Evolutionary conservation across 306 rosid species (phyloP).

Genomic region (Hippophae rhamnoides): DNA sequence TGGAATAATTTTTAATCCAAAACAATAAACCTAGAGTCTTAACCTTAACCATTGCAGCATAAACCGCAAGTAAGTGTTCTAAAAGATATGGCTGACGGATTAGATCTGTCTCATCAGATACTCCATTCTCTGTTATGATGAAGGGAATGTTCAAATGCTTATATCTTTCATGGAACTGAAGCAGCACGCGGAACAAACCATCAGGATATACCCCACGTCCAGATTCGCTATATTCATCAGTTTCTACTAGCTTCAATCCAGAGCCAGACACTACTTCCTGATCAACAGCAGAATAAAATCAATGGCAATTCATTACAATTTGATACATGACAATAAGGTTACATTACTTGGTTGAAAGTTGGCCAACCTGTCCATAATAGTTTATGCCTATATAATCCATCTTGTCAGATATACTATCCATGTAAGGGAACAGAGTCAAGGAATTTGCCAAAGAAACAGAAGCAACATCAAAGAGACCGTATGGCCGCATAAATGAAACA

Average conservation of each 20-base stretch:
- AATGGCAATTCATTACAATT: slow-evolving; percentile 9
- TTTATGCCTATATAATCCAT: slow-evolving; percentile 87
- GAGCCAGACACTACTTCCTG: slow-evolving; percentile 76
- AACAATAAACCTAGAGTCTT: slow-evolving; percentile 19
- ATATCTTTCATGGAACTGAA: slow-evolving; percentile 87
- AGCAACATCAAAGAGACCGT: slow-evolving; percentile 80
- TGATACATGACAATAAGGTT: slow-evolving; percentile 9
- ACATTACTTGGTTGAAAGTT: slow-evolving; percentile 10
- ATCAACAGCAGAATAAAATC: slow-evolving; percentile 18
- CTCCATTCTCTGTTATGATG: slow-evolving; percentile 80
- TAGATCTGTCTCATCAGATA: slow-evolving; percentile 83
- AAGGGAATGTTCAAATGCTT: slow-evolving; percentile 74
- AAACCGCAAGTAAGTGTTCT: slow-evolving; percentile 75
- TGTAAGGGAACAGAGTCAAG: slow-evolving; percentile 62
- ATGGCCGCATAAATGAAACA: slow-evolving; percentile 91
- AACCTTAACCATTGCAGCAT: slow-evolving; percentile 79
- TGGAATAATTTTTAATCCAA: slow-evolving; percentile 9
- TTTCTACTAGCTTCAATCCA: slow-evolving; percentile 78
- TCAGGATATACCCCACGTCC: slow-evolving; percentile 99
- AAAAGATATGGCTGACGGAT: slow-evolving; percentile 80
- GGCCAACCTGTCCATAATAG: slow-evolving; percentile 87
- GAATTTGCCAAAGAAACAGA: slow-evolving; percentile 73
- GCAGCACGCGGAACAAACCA: slow-evolving; percentile 85
- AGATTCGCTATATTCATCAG: slow-evolving; percentile 95
- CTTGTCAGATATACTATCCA: slow-evolving; percentile 71